Percentiles rank a stretch among this genome's conserved stretches.
Evolutionary conservation across 2,329 filamentous ascomycete species (phyloP).

Genomic region (Colletotrichum aenigma): DNA sequence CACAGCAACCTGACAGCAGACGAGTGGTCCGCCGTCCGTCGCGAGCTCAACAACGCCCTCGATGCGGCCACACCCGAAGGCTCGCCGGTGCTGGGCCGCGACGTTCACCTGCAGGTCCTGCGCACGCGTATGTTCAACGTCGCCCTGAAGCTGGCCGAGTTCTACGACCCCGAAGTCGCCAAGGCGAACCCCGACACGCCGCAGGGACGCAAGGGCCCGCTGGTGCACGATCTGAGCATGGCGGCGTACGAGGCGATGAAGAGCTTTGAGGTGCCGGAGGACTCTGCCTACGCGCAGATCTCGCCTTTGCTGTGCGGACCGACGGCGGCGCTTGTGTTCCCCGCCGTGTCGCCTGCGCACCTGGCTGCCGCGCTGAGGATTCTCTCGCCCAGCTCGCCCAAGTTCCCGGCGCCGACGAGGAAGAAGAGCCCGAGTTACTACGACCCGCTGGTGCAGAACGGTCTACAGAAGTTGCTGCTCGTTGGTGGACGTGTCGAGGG

Average conservation of each 20-base stretch:
- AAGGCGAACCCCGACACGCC: conserved; percentile 32
- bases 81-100: conserved; percentile 56
- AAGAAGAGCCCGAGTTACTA: conserved; percentile 81
- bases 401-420: conserved; percentile 80
- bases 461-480: conserved; percentile 84
- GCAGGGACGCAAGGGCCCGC: conserved; percentile 30
- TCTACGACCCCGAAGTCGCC: conserved; percentile 61
- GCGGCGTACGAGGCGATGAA: conserved; percentile 56
- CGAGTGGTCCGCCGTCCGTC: conserved; percentile 57
- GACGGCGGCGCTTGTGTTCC: conserved; percentile 79
- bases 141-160: conserved; percentile 85
- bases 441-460: conserved; percentile 78
- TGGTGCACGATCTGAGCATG: conserved; percentile 58
- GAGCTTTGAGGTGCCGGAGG: conserved; percentile 34
- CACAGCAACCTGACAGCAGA: conserved; percentile 72
- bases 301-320: conserved; percentile 82
- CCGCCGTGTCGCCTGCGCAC: conserved; percentile 81
- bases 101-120: conserved; percentile 80
- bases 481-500: conserved; percentile 88
- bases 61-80: conserved; percentile 41
- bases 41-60: conserved; percentile 49
- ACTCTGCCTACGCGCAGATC: conserved; percentile 61
- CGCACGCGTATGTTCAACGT: conserved; percentile 89
- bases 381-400: conserved; percentile 71
- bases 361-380: conserved; percentile 81